Percentiles rank a stretch among this genome's conserved stretches.
phyloP scores from a whole-genome alignment of 176 grass and related monocot genomes.

The Carex littledalei region DNA sequence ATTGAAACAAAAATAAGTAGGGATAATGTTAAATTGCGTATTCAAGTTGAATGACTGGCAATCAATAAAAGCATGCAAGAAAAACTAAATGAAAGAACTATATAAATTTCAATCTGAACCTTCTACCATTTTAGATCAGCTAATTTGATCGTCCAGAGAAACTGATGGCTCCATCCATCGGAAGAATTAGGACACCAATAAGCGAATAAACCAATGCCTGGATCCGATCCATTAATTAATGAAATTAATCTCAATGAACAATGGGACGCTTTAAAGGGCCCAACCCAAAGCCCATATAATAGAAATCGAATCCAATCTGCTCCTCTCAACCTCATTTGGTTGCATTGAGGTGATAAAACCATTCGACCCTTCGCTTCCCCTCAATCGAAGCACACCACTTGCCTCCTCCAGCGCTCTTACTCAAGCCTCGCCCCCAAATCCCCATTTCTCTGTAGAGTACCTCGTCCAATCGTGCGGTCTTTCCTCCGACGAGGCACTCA shows the following conservation, averaged over 20 bases:
- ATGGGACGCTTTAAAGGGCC: too few species aligned
- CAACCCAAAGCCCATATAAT: too few species aligned
- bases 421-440: neutral
- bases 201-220: too few species aligned
- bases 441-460: neutral
- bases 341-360: too few species aligned
- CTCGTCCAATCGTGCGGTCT: neutral
- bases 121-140: too few species aligned
- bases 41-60: neutral
- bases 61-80: neutral
- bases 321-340: too few species aligned
- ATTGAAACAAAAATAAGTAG: constrained; percentile 20
- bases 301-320: too few species aligned
- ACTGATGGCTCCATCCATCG: too few species aligned
- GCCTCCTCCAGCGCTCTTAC: neutral
- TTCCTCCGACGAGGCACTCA: neutral
- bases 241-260: too few species aligned
- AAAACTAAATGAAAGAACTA: neutral
- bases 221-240: too few species aligned
- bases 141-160: too few species aligned
- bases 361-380: neutral
- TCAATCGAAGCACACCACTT: neutral
- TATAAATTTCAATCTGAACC: neutral
- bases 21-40: constrained; percentile 9
- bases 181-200: too few species aligned